Evolutionary conservation across 768 basidiomycete species (phyloP).

Genomic region (Clathrus columnatus): DNA sequence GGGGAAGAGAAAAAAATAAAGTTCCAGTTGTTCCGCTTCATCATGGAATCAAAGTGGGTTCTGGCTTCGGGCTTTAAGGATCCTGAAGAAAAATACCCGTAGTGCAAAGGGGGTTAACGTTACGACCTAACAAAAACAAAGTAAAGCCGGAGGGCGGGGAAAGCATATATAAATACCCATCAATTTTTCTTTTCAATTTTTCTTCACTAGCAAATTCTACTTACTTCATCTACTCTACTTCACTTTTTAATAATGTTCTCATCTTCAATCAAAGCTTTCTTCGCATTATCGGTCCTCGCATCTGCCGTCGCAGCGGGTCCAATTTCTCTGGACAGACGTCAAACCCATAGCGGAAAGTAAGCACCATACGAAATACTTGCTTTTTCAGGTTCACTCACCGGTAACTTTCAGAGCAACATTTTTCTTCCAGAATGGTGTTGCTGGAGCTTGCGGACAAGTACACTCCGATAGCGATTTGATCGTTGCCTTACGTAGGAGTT

Average conservation of each 20-base stretch:
- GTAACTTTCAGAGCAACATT: conserved; percentile 44
- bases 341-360: neutral
- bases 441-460: conserved; percentile 71
- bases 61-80: too few species aligned
- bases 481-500: conserved; percentile 25
- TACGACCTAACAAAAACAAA: too few species aligned
- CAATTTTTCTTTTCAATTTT: neutral
- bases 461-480: conserved; percentile 40
- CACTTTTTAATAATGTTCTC: neutral
- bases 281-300: neutral
- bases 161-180: too few species aligned
- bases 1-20: too few species aligned
- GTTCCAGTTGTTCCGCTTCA: too few species aligned
- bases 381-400: conserved; percentile 20
- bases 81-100: too few species aligned
- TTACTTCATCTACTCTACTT: neutral
- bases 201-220: neutral
- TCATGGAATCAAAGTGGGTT: too few species aligned
- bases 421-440: conserved; percentile 60
- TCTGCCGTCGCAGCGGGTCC: neutral
- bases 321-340: neutral
- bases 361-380: neutral
- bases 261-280: neutral
- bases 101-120: too few species aligned
- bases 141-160: too few species aligned